Percentiles rank a stretch among this genome's conserved stretches.
Evolutionary conservation across 75 land plant genomes (phyloP).

Genomic region (Ceratopteris richardii): DNA sequence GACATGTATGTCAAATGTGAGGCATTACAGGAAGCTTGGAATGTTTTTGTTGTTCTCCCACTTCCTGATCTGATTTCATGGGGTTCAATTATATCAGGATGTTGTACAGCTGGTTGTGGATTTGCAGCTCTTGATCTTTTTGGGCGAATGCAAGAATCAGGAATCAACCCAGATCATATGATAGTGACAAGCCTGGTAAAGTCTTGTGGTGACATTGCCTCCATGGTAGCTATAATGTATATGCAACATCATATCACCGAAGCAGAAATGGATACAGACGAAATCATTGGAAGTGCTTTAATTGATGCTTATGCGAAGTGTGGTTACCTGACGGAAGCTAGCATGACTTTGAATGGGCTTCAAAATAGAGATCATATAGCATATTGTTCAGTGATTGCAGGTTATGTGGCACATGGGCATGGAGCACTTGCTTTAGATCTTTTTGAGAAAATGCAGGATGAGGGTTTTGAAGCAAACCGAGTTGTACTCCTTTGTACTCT

Average conservation of each 20-base stretch:
- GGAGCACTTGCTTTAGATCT: not conserved
- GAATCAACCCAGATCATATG: conserved; percentile 8
- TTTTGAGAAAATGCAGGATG: not conserved
- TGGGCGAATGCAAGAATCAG: conserved; percentile 6
- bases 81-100: no score
- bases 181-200: conserved; percentile 14
- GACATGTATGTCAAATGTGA: conserved; percentile 4
- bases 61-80: not conserved
- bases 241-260: conserved; percentile 14
- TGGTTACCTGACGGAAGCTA: conserved; percentile 8
- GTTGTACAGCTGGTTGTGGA: no score
- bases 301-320: conserved; percentile 23
- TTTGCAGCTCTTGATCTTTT: conserved; percentile 16
- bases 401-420: not conserved
- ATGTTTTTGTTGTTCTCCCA: not conserved
- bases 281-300: conserved; percentile 5
- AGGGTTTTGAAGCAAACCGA: not conserved
- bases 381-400: not conserved
- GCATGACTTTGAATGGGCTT: conserved; percentile 8
- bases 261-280: conserved; percentile 11
- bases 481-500: not conserved
- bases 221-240: not conserved
- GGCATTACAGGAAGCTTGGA: not conserved
- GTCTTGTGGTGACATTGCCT: conserved; percentile 14
- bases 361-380: not conserved